A percentile compares a stretch with the other conserved stretches of the same genome.
Evolutionary conservation across 2,329 filamentous ascomycete species (phyloP).

Genomic region (Cryoendolithus antarcticus): DNA sequence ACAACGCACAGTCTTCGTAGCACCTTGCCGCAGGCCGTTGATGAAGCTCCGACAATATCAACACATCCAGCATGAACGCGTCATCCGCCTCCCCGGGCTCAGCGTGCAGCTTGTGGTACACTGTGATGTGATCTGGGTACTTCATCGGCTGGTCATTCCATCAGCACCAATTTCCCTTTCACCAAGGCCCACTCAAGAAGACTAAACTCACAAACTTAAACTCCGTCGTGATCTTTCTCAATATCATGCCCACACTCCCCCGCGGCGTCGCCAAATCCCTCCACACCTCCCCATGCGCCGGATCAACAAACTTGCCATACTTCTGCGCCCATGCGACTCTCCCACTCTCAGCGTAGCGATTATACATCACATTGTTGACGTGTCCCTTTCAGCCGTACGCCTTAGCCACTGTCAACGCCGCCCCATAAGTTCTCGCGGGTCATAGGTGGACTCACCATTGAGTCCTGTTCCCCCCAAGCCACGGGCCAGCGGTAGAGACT

Average conservation of each 20-base stretch:
- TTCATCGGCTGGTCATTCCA: conserved; percentile 49
- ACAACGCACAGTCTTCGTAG: conserved; percentile 66
- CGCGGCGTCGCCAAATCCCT: conserved; percentile 53
- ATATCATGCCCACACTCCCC: conserved; percentile 55
- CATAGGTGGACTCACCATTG: conserved; percentile 36
- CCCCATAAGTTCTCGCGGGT: no score
- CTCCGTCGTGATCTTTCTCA: conserved; percentile 67
- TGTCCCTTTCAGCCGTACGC: conserved; percentile 39
- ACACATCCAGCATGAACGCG: conserved; percentile 47
- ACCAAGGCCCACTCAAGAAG: no score
- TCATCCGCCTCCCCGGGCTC: conserved; percentile 38
- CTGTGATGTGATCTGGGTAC: conserved; percentile 70
- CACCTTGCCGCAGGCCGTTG: conserved; percentile 61
- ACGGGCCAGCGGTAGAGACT: conserved; percentile 56
- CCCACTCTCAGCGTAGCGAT: conserved; percentile 69
- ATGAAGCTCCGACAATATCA: conserved; percentile 64
- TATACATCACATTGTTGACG: conserved; percentile 78
- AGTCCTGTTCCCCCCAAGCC: conserved; percentile 72
- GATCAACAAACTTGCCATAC: conserved; percentile 52
- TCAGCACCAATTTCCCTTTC: no score
- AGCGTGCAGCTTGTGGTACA: conserved; percentile 62
- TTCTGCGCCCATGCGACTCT: conserved; percentile 68
- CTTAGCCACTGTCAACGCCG: conserved; percentile 5
- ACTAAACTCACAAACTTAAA: conserved; percentile 66
- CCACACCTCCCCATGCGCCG: conserved; percentile 52